Evolutionary conservation across 495 filamentous ascomycete species (phyloP), one percentile per base, ranked within the genome.

Genomic region (Talaromyces stipitatus): DNA sequence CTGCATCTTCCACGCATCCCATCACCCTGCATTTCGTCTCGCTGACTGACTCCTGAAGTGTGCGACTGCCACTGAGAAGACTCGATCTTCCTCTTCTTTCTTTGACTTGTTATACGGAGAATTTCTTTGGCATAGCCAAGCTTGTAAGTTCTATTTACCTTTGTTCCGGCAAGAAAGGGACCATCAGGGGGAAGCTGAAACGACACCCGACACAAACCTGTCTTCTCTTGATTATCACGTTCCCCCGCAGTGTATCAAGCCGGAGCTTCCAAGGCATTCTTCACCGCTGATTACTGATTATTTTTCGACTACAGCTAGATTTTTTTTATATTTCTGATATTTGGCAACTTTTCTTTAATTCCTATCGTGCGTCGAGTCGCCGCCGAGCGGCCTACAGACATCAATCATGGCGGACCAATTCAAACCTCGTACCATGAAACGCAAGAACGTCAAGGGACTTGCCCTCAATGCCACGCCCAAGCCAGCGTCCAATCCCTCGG

Each of bases 371-470:
- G 24, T 20, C 26, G 33, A 46, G 22, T 50, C 27, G 47, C 56
- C 46, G 8, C 24, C 16, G 47, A 27, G 47, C 24, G 24, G 48
- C 48, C 7, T 27, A 50, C 23, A 51, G 23, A 14, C 27, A 30
- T n/a, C 33, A 69, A 74, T 65, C 75, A 96, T 95, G 91, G 79
- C 87, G 61, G 92, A 95, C 71, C 72, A 77, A 64, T 95, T 97
- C 68, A 87, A 92, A 65, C 83, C 86, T 65, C 86, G 89, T 75
- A 91, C 95, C 50, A 82, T 98, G 81, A 96, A 95, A 83, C 86
- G 92, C 75, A 96, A 97, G 81, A 98, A 97, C 68, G 83, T 92
- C 70, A 97, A 96, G 71, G 94, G 92, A n/a, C 85, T 98, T 16
- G 89, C 87, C 53, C 74, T 97, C 63, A 87, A 81, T 62, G 80